Percentiles rank a stretch among this genome's conserved stretches.
These are phyloP conservation scores for Nigrospora osmanthi DNA, from an alignment of 2,329 filamentous ascomycete genomes.

Conservation along the genomic window DNA sequence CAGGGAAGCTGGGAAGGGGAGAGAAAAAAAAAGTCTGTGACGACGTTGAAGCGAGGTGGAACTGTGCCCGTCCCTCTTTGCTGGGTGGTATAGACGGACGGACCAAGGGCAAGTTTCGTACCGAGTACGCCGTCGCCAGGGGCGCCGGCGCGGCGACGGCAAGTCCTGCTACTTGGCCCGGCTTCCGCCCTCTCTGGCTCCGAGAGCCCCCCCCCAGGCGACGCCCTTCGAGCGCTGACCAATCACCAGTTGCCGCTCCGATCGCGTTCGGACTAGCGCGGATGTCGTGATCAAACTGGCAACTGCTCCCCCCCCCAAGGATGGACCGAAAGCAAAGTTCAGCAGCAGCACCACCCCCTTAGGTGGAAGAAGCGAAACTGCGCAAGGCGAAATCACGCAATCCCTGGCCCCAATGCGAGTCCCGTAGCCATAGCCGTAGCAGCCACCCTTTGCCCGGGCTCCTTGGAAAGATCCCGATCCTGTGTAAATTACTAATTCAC, in stretches of 20 bases:
- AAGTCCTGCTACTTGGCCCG: background rate
- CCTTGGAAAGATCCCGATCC: background rate
- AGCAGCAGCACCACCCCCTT: slow-evolving; percentile 6
- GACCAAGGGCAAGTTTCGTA: background rate
- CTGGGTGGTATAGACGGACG: too few species aligned
- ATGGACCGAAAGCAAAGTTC: slow-evolving; percentile 10
- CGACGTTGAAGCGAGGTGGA: too few species aligned
- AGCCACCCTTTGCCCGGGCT: too few species aligned
- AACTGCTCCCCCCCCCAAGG: slow-evolving; percentile 10
- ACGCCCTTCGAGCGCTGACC: slow-evolving; percentile 6
- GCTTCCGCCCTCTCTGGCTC: slow-evolving; percentile 1
- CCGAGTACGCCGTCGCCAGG: background rate
- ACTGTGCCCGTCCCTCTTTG: too few species aligned
- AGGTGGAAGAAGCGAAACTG: background rate
- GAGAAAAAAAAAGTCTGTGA: too few species aligned
- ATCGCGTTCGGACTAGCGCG: slow-evolving; percentile 21
- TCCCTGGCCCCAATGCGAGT: background rate
- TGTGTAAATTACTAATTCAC: slow-evolving; percentile 1
- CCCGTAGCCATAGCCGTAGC: background rate
- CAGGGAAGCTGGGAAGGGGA: too few species aligned
- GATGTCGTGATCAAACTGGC: slow-evolving; percentile 28
- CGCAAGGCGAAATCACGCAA: slow-evolving; percentile 1
- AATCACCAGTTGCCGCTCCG: slow-evolving; percentile 16
- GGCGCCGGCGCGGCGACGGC: background rate
- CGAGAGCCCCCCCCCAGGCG: slow-evolving; percentile 1